Evolutionary conservation across 441 rosid species (phyloP).

Genomic region (Adansonia madagascariensis): DNA sequence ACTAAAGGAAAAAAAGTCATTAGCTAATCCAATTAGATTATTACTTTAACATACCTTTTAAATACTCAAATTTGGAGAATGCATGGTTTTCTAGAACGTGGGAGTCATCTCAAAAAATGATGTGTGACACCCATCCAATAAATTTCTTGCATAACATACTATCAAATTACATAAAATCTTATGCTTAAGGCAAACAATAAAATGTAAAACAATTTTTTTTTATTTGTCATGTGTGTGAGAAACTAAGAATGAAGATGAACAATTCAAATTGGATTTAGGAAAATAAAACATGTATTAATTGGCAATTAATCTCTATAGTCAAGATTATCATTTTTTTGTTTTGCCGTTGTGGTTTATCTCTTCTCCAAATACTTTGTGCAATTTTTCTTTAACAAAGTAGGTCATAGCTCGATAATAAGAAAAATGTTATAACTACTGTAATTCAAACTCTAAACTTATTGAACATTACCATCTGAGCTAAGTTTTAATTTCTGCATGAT

Average conservation of each 20-base stretch:
- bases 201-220: not conserved
- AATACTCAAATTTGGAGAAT: not conserved
- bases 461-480: too few species aligned
- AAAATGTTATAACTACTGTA: too few species aligned
- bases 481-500: too few species aligned
- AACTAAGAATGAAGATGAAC: conserved; percentile 4
- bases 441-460: too few species aligned
- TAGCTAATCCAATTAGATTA: not conserved
- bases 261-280: conserved; percentile 32
- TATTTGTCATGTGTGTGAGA: conserved; percentile 19
- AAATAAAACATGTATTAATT: conserved; percentile 7
- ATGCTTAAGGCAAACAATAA: too few species aligned
- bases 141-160: not conserved
- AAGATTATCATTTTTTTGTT: conserved; percentile 42
- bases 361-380: conserved; percentile 18
- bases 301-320: conserved; percentile 28
- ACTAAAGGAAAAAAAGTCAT: not conserved
- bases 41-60: not conserved
- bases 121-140: not conserved
- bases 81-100: conserved; percentile 3
- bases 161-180: not conserved
- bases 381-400: too few species aligned
- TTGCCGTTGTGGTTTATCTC: conserved; percentile 29
- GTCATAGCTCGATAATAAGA: too few species aligned
- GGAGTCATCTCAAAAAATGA: not conserved